Conservation (phyloP, 2,329 filamentous ascomycete genomes). For the Colletotrichum plurivorum region DNA sequence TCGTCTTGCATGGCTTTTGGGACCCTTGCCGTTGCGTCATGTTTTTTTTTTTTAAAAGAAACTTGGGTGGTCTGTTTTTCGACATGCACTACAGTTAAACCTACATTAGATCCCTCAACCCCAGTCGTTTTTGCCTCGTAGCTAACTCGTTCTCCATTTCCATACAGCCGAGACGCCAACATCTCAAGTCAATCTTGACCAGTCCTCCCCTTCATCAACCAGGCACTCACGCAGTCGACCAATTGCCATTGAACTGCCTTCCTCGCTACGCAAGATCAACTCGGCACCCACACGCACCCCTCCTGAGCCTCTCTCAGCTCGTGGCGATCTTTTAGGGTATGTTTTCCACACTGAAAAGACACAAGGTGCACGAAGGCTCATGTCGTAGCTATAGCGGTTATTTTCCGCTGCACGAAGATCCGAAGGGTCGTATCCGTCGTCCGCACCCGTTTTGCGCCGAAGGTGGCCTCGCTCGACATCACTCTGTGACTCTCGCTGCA, state of each 20-base stretch:
- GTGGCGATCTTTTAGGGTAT: slow-evolving; percentile 72
- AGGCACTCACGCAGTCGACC: slow-evolving; percentile 56
- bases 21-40: slow-evolving; percentile 39
- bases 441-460: slow-evolving; percentile 67
- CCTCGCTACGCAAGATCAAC: slow-evolving; percentile 54
- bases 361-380: neutral
- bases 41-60: slow-evolving; percentile 35
- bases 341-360: slow-evolving; percentile 43
- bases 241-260: slow-evolving; percentile 67
- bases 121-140: slow-evolving; percentile 7
- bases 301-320: slow-evolving; percentile 67
- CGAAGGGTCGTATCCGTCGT: slow-evolving; percentile 59
- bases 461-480: slow-evolving; percentile 54
- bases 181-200: slow-evolving; percentile 12
- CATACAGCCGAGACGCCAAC: slow-evolving; percentile 38
- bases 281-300: slow-evolving; percentile 58
- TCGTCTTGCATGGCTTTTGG: slow-evolving; percentile 26
- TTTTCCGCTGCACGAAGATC: slow-evolving; percentile 73
- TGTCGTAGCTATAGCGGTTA: slow-evolving; percentile 62
- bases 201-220: slow-evolving; percentile 27
- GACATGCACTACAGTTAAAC: neutral
- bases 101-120: slow-evolving; percentile 8
- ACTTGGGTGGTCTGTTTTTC: slow-evolving; percentile 44
- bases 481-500: slow-evolving; percentile 51
- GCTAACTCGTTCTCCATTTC: slow-evolving; percentile 33